Evolutionary conservation across 2,329 filamentous ascomycete genomes (phyloP).

Genomic region (Penicillium frequentans): DNA sequence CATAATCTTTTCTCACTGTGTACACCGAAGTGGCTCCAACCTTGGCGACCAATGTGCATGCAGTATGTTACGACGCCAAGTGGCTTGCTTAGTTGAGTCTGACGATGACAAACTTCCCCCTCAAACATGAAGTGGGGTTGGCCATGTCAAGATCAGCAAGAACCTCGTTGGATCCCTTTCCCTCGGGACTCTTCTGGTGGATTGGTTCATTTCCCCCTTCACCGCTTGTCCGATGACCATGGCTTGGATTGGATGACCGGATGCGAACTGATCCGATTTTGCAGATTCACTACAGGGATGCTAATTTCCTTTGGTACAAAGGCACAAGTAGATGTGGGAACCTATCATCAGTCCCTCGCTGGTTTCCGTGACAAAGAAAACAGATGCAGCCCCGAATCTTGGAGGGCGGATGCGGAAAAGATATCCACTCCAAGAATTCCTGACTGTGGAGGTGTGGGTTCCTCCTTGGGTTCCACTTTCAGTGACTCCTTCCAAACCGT

Average conservation of each 20-base stretch:
- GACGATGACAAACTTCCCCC: conserved; percentile 7
- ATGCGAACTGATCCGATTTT: background rate
- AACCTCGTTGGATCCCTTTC: conserved; percentile 23
- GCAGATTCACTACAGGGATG: conserved; percentile 11
- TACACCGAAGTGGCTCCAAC: conserved; percentile 5
- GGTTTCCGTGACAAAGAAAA: background rate
- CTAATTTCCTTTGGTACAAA: background rate
- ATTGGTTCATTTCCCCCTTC: conserved; percentile 16
- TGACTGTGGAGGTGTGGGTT: conserved; percentile 11
- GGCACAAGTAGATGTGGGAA: background rate
- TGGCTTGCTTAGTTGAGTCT: conserved; percentile 17
- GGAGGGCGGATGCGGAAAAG: conserved; percentile 9
- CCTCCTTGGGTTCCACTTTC: background rate
- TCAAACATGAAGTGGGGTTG: conserved; percentile 15
- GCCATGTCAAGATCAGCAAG: conserved; percentile 19
- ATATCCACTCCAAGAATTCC: conserved; percentile 6
- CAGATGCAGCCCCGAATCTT: background rate
- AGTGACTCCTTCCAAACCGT: background rate
- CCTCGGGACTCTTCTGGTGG: conserved; percentile 19
- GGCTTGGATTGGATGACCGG: background rate
- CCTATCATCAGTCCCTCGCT: background rate
- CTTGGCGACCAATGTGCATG: conserved; percentile 12
- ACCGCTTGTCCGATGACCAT: conserved; percentile 22
- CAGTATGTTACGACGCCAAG: conserved; percentile 14
- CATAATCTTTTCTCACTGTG: background rate